Percentiles rank a stretch among this genome's conserved stretches.
Evolutionary conservation across 2,329 filamentous ascomycete species (phyloP).

Genomic region (Leptographium wingfieldii): DNA sequence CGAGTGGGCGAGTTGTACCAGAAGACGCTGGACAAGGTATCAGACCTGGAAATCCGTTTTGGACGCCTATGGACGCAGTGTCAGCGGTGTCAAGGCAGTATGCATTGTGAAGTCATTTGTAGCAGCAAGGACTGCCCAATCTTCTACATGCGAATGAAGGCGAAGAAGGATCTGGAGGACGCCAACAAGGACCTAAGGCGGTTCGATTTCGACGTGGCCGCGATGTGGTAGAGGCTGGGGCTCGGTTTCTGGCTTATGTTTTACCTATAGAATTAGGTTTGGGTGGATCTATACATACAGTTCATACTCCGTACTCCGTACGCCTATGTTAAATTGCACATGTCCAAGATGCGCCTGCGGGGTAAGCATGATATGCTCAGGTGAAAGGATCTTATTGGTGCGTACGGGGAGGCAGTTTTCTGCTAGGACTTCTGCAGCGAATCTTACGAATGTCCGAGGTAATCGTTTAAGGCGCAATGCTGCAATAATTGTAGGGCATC

Average conservation of each 20-base stretch:
- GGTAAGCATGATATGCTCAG: no score
- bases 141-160: slow-evolving; percentile 99
- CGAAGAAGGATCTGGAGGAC: slow-evolving; percentile 97
- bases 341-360: no score
- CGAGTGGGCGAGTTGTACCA: slow-evolving; percentile 88
- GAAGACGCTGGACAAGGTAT: slow-evolving; percentile 75
- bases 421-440: no score
- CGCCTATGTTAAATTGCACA: no score
- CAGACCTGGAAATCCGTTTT: slow-evolving; percentile 87
- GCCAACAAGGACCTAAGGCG: slow-evolving; percentile 76
- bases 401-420: no score
- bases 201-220: slow-evolving; percentile 76
- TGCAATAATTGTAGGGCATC: background rate
- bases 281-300: no score
- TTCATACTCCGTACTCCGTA: no score
- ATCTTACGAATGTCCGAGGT: background rate
- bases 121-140: slow-evolving; percentile 94
- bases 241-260: background rate
- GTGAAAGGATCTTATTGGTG: no score
- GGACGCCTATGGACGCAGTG: slow-evolving; percentile 95
- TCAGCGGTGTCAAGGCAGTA: slow-evolving; percentile 91
- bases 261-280: background rate
- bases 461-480: background rate
- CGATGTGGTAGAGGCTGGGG: slow-evolving; percentile 35
- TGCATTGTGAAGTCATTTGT: slow-evolving; percentile 98